phyloP scores from a whole-genome alignment of 140 eudicot genomes.

The Anethum foeniculum region DNA sequence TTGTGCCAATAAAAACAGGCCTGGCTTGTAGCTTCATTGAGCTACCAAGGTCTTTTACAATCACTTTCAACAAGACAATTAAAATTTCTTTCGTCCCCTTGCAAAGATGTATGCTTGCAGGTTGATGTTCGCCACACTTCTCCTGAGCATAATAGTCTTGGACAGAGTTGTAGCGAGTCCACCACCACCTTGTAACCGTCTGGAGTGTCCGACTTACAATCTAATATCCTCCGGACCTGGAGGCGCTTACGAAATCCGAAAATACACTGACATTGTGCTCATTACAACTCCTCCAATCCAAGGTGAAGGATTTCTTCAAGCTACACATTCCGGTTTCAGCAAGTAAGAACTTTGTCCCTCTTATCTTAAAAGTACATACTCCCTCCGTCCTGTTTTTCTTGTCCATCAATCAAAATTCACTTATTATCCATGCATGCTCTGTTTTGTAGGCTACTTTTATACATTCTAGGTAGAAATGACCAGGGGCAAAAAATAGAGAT shows the following conservation, averaged over 20 bases:
- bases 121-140: background rate
- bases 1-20: background rate
- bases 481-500: background rate
- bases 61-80: background rate
- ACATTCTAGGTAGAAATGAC: background rate
- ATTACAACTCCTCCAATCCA: background rate
- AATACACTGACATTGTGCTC: constrained; percentile 2
- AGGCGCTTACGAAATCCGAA: background rate
- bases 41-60: background rate
- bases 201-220: background rate
- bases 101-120: background rate
- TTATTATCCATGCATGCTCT: background rate
- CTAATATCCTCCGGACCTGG: background rate
- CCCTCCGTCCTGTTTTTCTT: no score
- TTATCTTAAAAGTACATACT: background rate
- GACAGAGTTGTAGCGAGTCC: background rate
- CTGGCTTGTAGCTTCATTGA: background rate
- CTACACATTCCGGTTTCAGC: background rate
- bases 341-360: background rate
- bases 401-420: no score
- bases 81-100: background rate
- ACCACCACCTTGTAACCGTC: background rate
- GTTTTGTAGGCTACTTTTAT: background rate
- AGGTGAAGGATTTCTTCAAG: background rate
- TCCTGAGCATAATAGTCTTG: background rate